Conservation (phyloP, 2,329 filamentous ascomycete genomes). For the Stagonosporopsis vannaccii region DNA sequence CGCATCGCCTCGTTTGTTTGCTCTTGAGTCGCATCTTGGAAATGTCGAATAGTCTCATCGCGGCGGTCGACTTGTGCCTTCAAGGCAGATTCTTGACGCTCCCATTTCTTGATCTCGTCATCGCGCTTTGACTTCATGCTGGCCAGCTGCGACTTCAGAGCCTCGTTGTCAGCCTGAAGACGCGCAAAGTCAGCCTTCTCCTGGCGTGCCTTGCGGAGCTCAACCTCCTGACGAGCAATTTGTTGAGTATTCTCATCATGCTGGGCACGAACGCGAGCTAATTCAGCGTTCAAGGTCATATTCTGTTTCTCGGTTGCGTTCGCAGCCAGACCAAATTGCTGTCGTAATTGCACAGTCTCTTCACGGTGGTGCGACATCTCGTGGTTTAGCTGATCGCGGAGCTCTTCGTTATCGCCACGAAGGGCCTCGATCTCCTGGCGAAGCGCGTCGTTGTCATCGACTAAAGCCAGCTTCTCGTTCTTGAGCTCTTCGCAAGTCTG, state of each 20-base stretch:
- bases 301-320: conserved; percentile 46
- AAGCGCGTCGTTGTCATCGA: conserved; percentile 46
- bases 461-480: conserved; percentile 53
- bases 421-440: conserved; percentile 47
- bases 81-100: conserved; percentile 41
- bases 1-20: conserved; percentile 50
- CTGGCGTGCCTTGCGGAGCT: conserved; percentile 46
- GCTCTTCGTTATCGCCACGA: conserved; percentile 43
- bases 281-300: conserved; percentile 42
- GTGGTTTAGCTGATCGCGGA: conserved; percentile 43
- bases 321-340: conserved; percentile 43
- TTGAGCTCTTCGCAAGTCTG: conserved; percentile 62
- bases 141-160: conserved; percentile 75
- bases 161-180: conserved; percentile 73
- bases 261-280: conserved; percentile 42
- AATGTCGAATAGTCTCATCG: conserved; percentile 50
- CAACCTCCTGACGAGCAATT: conserved; percentile 41
- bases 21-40: conserved; percentile 47
- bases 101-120: conserved; percentile 50
- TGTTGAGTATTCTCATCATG: conserved; percentile 49
- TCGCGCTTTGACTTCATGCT: conserved; percentile 76
- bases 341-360: conserved; percentile 45
- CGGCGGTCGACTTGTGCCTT: conserved; percentile 44
- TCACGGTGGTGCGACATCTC: conserved; percentile 45
- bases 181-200: conserved; percentile 56